Evolutionary conservation across 2,329 filamentous ascomycete genomes (phyloP), one percentile per base, ranked within the genome.

Genomic region (Helotiales sp.): DNA sequence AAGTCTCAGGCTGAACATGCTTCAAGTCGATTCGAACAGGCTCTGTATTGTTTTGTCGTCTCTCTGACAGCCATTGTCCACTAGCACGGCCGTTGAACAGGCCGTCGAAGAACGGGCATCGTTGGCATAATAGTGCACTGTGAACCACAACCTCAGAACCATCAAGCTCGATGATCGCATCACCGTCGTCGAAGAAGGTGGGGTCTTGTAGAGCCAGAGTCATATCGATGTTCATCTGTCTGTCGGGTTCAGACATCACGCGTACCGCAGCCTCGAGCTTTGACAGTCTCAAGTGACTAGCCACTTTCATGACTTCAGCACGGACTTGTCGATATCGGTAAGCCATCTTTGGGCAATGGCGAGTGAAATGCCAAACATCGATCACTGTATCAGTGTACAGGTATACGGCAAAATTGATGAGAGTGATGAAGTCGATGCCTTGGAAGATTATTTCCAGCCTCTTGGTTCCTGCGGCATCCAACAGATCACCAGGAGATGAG

Each of bases 51-150:
- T 84, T 72, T 61, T 85, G 81, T n/a, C 88, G 87, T 62, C 93
- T 87, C 34, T 86, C 86, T 58, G 89, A 85, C 22, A 99, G 84
- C 96, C 96, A 99, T 72, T 87, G 87, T 0, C 96, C 96, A 47
- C 86, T 86, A 7, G 96, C 93, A 50, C 93, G 89, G n/a, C 96
- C 96, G 73, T 92, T 85, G 78, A 97, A 98, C 50, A 99, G 84
- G 1, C 91, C 92, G 70, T 95, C 84, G 71, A 99, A 99, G 83
- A 97, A 99, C 0, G 93, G 93, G 73, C 94, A 97, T 71, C 96
- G 85, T 74, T 90, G 89, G 71, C 93, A 94, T 40, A 97, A 78
- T 3, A 98, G 79, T 4, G 89, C 84, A 70, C 93, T 95, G 75
- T 99, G 96, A 0, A 91, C 89, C 15, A 83, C 81, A 37, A 93